These are phyloP conservation scores for Brassica cretica DNA, from an alignment of 345 rosid genomes.

Conservation along the genomic window DNA sequence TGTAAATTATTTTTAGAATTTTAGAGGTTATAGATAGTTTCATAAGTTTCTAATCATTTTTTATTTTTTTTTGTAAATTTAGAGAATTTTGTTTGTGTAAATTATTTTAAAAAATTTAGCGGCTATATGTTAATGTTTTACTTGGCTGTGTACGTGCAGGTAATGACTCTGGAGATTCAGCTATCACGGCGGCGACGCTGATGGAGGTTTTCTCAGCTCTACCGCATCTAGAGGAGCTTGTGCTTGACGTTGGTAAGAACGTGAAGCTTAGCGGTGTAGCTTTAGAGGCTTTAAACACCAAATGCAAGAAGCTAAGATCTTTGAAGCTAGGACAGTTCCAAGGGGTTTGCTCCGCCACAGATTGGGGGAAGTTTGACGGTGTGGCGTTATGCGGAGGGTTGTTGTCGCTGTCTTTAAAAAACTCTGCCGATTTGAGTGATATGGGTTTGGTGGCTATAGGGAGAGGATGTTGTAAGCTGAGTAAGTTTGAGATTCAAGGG, in stretches of 20 bases:
- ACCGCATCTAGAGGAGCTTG: constrained; percentile 63
- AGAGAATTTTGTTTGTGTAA: not conserved
- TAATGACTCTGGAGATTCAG: constrained; percentile 59
- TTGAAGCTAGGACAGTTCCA: constrained; percentile 74
- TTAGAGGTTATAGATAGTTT: not conserved
- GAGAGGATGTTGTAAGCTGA: constrained; percentile 64
- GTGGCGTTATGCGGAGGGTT: constrained; percentile 70
- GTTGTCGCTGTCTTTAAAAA: constrained; percentile 58
- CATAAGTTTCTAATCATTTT: not conserved
- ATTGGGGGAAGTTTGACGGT: constrained; percentile 60
- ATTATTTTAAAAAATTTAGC: not conserved
- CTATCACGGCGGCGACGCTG: constrained; percentile 46
- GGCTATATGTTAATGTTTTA: not conserved
- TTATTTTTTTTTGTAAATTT: not conserved
- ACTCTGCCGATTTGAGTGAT: constrained; percentile 64
- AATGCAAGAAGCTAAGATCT: constrained; percentile 54
- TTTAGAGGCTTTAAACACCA: constrained; percentile 55
- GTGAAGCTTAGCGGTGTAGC: constrained; percentile 58
- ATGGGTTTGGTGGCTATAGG: constrained; percentile 83
- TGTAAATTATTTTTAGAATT: not conserved
- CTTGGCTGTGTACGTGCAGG: not conserved
- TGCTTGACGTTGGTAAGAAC: constrained; percentile 64
- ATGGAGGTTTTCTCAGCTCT: constrained; percentile 55
- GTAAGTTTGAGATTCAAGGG: constrained; percentile 75
- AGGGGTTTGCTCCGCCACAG: constrained; percentile 63